A percentile compares a stretch with the other conserved stretches of the same genome.
These are phyloP conservation scores for Starmera stellimalicola DNA, from an alignment of 1,139 yeast genomes.

Conservation along the genomic window DNA sequence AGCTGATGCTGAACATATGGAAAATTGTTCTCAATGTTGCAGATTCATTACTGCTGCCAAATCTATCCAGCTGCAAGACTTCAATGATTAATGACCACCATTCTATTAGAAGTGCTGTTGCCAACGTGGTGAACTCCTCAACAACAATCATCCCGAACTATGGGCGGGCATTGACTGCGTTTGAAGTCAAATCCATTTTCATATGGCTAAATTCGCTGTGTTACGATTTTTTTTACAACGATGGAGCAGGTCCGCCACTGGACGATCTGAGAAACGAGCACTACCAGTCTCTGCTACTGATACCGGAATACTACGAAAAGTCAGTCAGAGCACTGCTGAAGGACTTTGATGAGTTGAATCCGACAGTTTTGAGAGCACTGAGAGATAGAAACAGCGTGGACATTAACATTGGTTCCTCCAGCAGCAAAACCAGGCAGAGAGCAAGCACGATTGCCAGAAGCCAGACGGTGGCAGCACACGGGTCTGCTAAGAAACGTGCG, in stretches of 20 bases:
- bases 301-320: slow-evolving; percentile 62
- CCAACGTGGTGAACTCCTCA: slow-evolving; percentile 30
- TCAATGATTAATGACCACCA: slow-evolving; percentile 34
- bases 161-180: slow-evolving; percentile 45
- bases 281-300: slow-evolving; percentile 53
- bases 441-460: slow-evolving; percentile 52
- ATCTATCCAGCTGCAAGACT: slow-evolving; percentile 50
- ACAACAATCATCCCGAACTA: slow-evolving; percentile 31
- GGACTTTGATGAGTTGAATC: slow-evolving; percentile 52
- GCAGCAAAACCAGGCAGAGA: slow-evolving; percentile 26
- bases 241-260: slow-evolving; percentile 75
- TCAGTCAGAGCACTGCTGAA: slow-evolving; percentile 39
- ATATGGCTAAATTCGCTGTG: slow-evolving; percentile 63
- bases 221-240: slow-evolving; percentile 67
- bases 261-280: slow-evolving; percentile 53
- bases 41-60: slow-evolving; percentile 64
- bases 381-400: slow-evolving; percentile 28
- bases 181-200: slow-evolving; percentile 62
- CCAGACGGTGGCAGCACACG: slow-evolving; percentile 65
- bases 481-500: slow-evolving; percentile 53
- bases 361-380: slow-evolving; percentile 40
- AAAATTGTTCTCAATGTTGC: slow-evolving; percentile 52
- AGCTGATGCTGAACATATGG: slow-evolving; percentile 78
- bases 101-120: slow-evolving; percentile 39
- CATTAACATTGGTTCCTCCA: too few species aligned